phyloP scores from a whole-genome alignment of 2,329 filamentous ascomycete genomes.

The Fusarium illudens region DNA sequence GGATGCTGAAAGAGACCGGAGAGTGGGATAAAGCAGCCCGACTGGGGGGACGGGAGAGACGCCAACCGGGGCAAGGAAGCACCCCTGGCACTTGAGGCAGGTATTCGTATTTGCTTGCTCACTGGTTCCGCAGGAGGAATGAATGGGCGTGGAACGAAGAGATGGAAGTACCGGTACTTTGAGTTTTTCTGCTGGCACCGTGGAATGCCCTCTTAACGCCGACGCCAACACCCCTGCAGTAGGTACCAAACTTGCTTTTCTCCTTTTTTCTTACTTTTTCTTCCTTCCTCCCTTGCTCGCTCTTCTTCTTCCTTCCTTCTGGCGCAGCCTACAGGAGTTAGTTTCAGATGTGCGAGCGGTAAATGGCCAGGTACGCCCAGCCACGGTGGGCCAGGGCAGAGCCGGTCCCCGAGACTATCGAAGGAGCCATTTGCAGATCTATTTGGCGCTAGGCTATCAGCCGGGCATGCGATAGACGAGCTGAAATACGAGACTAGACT shows the following conservation, averaged over 20 bases:
- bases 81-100: background rate
- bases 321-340: background rate
- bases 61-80: background rate
- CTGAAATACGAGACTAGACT: background rate
- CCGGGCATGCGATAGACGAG: background rate
- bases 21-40: background rate
- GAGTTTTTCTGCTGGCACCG: background rate
- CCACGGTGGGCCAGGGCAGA: background rate
- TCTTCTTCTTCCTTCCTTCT: background rate
- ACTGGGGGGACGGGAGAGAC: background rate
- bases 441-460: background rate
- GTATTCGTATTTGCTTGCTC: background rate
- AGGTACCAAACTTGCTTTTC: background rate
- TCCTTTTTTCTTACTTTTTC: background rate
- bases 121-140: background rate
- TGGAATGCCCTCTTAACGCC: background rate
- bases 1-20: background rate
- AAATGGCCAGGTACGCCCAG: background rate
- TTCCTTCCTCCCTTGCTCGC: background rate
- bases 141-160: background rate
- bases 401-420: background rate
- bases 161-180: background rate
- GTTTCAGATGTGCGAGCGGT: background rate
- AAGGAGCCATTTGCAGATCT: background rate
- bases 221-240: background rate